Conservation (phyloP, 1,284 basidiomycete genomes). For the Apiotrichum akiyoshidainum region DNA sequence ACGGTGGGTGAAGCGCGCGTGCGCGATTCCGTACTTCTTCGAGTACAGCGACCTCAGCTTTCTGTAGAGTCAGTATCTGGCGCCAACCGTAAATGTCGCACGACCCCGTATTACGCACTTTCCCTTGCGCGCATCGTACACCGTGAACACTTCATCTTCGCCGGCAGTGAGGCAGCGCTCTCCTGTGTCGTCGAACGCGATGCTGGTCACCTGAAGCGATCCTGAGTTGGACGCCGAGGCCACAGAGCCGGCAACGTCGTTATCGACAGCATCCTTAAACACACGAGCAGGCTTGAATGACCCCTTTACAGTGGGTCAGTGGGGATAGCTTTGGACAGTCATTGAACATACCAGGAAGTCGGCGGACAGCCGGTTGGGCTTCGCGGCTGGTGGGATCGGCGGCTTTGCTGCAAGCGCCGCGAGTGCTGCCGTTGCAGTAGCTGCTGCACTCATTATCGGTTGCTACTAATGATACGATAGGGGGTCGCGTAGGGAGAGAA, state of each 20-base stretch:
- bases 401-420: not conserved
- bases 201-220: conserved; percentile 63
- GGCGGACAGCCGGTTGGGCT: not conserved
- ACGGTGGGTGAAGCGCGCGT: conserved; percentile 91
- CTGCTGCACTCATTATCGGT: no score
- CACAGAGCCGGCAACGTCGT: conserved; percentile 51
- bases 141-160: conserved; percentile 88
- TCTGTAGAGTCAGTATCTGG: conserved; percentile 51
- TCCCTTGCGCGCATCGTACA: conserved; percentile 85
- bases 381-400: not conserved
- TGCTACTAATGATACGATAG: no score
- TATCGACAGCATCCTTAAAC: conserved; percentile 72
- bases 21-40: conserved; percentile 93
- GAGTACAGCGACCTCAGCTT: conserved; percentile 76
- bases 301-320: not conserved
- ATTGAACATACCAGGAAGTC: conserved; percentile 1
- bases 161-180: conserved; percentile 78
- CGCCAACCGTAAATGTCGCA: no score
- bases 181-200: conserved; percentile 87
- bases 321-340: not conserved
- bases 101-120: conserved; percentile 67
- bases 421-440: no score
- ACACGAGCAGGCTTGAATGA: conserved; percentile 67
- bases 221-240: conserved; percentile 46
- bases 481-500: no score